Percentiles rank a stretch among this genome's conserved stretches.
These are phyloP conservation scores for Chaetomium sp. DNA, from an alignment of 2,329 filamentous ascomycete species.

Conservation along the genomic window DNA sequence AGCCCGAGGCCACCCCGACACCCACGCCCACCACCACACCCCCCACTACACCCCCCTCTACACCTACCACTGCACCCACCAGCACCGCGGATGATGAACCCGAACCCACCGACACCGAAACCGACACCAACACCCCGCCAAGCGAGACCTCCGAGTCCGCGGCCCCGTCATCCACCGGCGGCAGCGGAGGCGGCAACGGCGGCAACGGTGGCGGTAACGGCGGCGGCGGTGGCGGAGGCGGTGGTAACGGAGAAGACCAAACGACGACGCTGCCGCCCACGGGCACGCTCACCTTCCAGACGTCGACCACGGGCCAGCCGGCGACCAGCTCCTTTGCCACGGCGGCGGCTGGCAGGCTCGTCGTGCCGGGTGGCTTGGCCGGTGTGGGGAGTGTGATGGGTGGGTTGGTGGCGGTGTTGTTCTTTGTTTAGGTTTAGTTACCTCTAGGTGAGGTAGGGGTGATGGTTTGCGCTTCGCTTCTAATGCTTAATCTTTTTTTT, in stretches of 20 bases:
- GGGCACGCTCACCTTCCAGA: not conserved
- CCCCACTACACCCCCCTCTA: not conserved
- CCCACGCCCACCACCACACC: not conserved
- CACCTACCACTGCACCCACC: not conserved
- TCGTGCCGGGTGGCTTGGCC: not conserved
- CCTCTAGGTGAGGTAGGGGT: too few relatives aligned
- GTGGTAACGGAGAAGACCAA: not conserved
- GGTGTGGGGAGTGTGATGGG: not conserved
- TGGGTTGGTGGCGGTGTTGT: not conserved
- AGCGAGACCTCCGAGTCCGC: not conserved
- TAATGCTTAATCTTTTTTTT: constrained; percentile 20
- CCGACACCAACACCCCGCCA: not conserved
- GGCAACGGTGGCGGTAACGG: not conserved
- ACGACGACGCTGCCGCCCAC: not conserved
- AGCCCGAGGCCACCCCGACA: not conserved
- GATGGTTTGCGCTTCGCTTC: constrained; percentile 13
- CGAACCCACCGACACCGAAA: not conserved
- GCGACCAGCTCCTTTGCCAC: constrained; percentile 7
- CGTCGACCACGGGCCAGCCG: not conserved
- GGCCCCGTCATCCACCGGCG: not conserved
- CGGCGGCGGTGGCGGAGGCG: not conserved
- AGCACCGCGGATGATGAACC: not conserved
- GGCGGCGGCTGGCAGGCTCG: constrained; percentile 9
- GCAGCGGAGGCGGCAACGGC: not conserved
- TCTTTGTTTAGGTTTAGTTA: constrained; percentile 7